A percentile compares a stretch with the other conserved stretches of the same genome.
phyloP scores from a whole-genome alignment of 768 basidiomycete genomes.

The Leucogyrophana mollusca region DNA sequence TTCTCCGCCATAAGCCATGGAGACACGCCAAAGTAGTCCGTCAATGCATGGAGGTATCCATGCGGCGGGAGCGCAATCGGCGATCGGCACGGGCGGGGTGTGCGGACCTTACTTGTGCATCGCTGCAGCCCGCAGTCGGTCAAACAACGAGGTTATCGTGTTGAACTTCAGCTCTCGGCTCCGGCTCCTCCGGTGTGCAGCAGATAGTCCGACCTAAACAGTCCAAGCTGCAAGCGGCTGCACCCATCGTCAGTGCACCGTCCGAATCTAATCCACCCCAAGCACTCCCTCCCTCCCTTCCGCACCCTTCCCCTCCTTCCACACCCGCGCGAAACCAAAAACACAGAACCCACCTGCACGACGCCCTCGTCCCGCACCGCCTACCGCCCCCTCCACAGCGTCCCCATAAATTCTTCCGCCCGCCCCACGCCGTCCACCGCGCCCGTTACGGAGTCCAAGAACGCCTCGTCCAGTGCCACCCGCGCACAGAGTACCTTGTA shows the following conservation, averaged over 20 bases:
- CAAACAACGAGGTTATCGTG: conserved; percentile 92
- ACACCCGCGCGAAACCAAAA: too few relatives aligned
- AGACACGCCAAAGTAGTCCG: conserved; percentile 64
- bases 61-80: too few relatives aligned
- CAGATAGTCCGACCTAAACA: conserved; percentile 95
- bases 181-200: conserved; percentile 52
- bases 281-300: too few relatives aligned
- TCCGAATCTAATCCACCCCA: too few relatives aligned
- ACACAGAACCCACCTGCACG: conserved; percentile 54
- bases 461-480: conserved; percentile 74
- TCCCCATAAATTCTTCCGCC: conserved; percentile 84
- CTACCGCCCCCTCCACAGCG: conserved; percentile 88
- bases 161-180: conserved; percentile 92
- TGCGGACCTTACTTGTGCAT: conserved; percentile 84
- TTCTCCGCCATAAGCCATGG: conserved; percentile 50
- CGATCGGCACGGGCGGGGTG: too few relatives aligned
- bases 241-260: conserved; percentile 7
- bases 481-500: conserved; percentile 89
- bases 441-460: conserved; percentile 85
- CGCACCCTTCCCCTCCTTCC: too few relatives aligned
- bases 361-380: conserved; percentile 62
- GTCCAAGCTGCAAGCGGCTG: conserved; percentile 83
- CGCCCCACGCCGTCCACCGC: conserved; percentile 70
- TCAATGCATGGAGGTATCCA: conserved; percentile 68
- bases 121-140: conserved; percentile 60